Evolutionary conservation across 2,329 filamentous ascomycete genomes (phyloP), one percentile per base, ranked within the genome.

Genomic region (Paecilomyces dactylethromorphus): DNA sequence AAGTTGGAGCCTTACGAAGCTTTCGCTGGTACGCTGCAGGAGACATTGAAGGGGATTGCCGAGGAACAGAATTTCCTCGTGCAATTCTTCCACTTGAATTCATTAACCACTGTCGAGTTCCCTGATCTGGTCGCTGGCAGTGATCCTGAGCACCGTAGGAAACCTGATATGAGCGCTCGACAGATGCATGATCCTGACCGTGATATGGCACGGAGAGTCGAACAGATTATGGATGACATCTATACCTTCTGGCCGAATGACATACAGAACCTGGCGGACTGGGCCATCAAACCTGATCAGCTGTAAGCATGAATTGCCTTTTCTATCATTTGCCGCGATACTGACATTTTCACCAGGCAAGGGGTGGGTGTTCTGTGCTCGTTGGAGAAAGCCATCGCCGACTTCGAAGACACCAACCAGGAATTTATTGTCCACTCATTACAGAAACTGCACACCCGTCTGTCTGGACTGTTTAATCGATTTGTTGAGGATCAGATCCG

Each of bases 21-120:
- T 2, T 96, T 97, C 73, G 82, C 85, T 0, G 87, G 87, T 39
- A 86, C 91, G 12, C 77, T 97, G 61, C 89, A 94, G 59, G 91
- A 97, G 67, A 84, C 94, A 63, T 78, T 92, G 52, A 90, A 89
- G 5, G 82, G 96, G 58, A 87, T 97, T 59, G 87, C 91, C 65
- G 92, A 93, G 72, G 94, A 99, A 75, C 93, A 99, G 72, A 97
- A 97, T 71, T 99, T 97, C 70, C 81, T 97, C 54, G 87, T 96
- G n/a, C 91, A 96, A 66, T 94, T 97, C 73, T 97, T 97, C 82
- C 93, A 97, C 67, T 86, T 94, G 26, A 90, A 89, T n/a, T 95
- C 91, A 1, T 81, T 93, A 29, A 88, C 92, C 67, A 87, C 86
- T 35, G 76, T 84, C 15, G 92, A 97, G 69, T 97, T 97, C 69